Percentiles rank a stretch among this genome's conserved stretches.
These are phyloP conservation scores for Seiridium cupressi DNA, from an alignment of 2,329 filamentous ascomycete genomes.

Conservation along the genomic window DNA sequence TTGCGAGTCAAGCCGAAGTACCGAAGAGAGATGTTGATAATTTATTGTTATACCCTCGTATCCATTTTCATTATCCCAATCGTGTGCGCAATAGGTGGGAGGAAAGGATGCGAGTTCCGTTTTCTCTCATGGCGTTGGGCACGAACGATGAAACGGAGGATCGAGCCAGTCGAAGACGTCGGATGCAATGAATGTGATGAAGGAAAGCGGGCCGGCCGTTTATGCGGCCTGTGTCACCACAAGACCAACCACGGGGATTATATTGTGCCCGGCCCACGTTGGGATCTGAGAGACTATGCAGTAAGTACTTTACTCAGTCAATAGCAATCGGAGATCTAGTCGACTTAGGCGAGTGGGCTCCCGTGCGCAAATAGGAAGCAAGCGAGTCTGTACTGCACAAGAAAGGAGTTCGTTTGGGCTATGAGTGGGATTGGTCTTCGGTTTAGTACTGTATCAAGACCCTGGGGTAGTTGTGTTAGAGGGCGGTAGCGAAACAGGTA, in stretches of 20 bases:
- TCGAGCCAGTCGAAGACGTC: not conserved
- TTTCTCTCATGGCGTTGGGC: constrained; percentile 3
- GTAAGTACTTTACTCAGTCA: not conserved
- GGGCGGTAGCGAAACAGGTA: not conserved
- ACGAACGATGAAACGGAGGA: not conserved
- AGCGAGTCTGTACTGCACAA: not conserved
- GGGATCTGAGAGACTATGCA: not conserved
- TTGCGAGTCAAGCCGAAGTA: not conserved
- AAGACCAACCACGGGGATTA: not conserved
- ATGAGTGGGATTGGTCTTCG: not conserved
- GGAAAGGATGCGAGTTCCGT: not conserved
- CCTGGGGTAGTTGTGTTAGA: not conserved
- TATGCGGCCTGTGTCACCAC: constrained; percentile 7
- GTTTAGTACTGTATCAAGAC: not conserved
- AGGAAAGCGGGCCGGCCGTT: constrained; percentile 2
- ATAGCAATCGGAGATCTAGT: constrained; percentile 6
- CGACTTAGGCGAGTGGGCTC: not conserved
- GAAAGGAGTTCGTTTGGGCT: not conserved
- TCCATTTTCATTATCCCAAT: not conserved
- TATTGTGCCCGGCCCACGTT: not conserved
- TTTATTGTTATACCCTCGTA: not conserved
- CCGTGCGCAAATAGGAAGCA: not conserved
- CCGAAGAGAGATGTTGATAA: constrained; percentile 2
- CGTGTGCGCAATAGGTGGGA: not conserved
- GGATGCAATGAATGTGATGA: constrained; percentile 3